Percentiles rank a stretch among this genome's conserved stretches.
Evolutionary conservation across 768 basidiomycete species (phyloP).

Genomic region (Fibroporia radiculosa): DNA sequence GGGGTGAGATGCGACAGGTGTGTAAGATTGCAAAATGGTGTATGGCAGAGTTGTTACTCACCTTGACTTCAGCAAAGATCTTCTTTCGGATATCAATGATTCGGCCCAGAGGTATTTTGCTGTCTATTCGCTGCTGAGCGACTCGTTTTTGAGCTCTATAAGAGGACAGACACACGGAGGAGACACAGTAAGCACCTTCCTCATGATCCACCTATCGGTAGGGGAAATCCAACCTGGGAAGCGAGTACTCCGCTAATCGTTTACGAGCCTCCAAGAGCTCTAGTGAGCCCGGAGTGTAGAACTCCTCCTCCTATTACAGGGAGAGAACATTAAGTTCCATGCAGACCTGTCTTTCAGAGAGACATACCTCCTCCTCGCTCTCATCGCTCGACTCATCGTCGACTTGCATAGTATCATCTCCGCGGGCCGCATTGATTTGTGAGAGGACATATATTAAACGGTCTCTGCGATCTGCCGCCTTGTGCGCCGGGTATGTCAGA

Average conservation of each 20-base stretch:
- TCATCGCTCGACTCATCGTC: conserved; percentile 66
- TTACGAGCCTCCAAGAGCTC: conserved; percentile 82
- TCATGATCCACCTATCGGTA: conserved; percentile 39
- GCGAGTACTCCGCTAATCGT: conserved; percentile 86
- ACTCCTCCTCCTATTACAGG: conserved; percentile 73
- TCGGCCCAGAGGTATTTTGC: conserved; percentile 75
- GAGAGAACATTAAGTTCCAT: background rate
- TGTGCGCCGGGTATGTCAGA: background rate
- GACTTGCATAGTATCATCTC: conserved; percentile 70
- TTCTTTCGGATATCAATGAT: conserved; percentile 92
- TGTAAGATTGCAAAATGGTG: background rate
- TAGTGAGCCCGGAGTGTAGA: conserved; percentile 87
- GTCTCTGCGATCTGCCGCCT: conserved; percentile 95
- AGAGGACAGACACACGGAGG: conserved; percentile 31
- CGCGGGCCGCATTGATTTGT: conserved; percentile 85
- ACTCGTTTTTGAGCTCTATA: conserved; percentile 92
- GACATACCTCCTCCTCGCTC: conserved; percentile 66
- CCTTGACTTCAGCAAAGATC: conserved; percentile 85
- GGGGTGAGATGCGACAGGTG: too few relatives aligned
- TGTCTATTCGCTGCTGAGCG: conserved; percentile 88
- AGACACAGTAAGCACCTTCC: conserved; percentile 68
- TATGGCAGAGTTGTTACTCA: conserved; percentile 27
- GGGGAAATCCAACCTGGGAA: conserved; percentile 83
- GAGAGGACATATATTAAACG: conserved; percentile 92
- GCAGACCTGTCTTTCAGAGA: background rate